Evolutionary conservation across 225 moss, liverwort and hornwort species (phyloP), one percentile per base, ranked within the genome.

Genomic region (Pseudoscleropodium purum): DNA sequence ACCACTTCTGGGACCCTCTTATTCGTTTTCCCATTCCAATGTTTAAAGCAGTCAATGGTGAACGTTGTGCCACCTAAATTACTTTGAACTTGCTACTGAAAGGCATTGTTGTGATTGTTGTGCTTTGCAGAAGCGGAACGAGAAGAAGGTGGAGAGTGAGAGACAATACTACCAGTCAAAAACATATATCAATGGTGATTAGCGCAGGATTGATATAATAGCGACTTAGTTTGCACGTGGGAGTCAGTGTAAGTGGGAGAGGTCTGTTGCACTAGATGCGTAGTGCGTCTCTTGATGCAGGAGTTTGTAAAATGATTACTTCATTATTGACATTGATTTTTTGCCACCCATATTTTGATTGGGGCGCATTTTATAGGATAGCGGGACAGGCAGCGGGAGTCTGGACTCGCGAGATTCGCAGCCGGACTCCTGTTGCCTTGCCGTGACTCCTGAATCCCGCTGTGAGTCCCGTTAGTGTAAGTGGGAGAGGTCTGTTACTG

Each of bases 101-200:
- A 61, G 66, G 20, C 52, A 31, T 81, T 52, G 39, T 85, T 85
- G 47, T 90, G 84, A 69, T 86, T 76, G 75, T 85, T 85, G 75
- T 60, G 62, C n/a, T 43, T 60, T 75, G 69, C 96, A 99, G 99
- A 93, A 96, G 90, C 95, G 97, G 69, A 99, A 99, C 88, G 96
- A 97, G 88, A 97, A 97, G 91, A 97, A 99, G 89, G 82, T 68
- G 88, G 95, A 93, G 89, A 99, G 99, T 85, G 99, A 99, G 93
- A 97, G 93, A 85, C 95, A 96, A 43, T 99, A 99, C 60, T 99
- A 99, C 79, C 94, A 96, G 83, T 96, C 96, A 45, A 99, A 97
- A 91, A 90, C 91, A 24, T 97, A 96, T 37, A 94, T 99, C 36
- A 97, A 97, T 63, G 97, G 97, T 67, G 99, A 99, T 90, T 99